Evolutionary conservation across 352 stramenopile genomes (phyloP).

Genomic region (Hyaloperonospora brassicae): DNA sequence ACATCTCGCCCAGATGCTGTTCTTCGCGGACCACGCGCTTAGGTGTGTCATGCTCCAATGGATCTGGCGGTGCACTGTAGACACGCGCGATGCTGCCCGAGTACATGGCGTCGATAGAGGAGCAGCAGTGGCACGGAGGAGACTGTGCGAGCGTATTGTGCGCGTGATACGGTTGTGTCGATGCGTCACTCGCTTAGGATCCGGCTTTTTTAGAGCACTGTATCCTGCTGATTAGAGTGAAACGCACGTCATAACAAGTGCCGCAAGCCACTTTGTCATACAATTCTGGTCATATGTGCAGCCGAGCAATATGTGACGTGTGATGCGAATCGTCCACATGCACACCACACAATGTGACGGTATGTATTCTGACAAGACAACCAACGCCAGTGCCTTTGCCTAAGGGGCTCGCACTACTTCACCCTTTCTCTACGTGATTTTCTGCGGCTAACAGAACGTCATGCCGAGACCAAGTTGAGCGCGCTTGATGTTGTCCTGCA

Average conservation of each 20-base stretch:
- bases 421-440: constrained; percentile 11
- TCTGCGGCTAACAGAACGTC: constrained; percentile 62
- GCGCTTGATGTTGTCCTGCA: constrained; percentile 81
- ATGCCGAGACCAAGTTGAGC: constrained; percentile 78
- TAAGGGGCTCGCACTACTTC: background rate
- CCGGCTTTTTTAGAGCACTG: too few relatives aligned
- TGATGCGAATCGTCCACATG: too few relatives aligned
- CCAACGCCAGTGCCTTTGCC: too few relatives aligned
- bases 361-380: too few relatives aligned
- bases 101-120: constrained; percentile 37
- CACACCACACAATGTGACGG: too few relatives aligned
- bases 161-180: too few relatives aligned
- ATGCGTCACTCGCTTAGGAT: too few relatives aligned
- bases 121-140: background rate
- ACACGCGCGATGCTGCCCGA: constrained; percentile 42
- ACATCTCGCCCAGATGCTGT: constrained; percentile 69
- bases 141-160: background rate
- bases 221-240: too few relatives aligned
- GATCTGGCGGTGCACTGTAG: constrained; percentile 65
- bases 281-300: too few relatives aligned
- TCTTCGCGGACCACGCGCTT: constrained; percentile 69
- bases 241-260: too few relatives aligned
- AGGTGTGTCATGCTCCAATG: constrained; percentile 53
- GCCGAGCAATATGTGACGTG: too few relatives aligned
- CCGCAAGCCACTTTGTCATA: too few relatives aligned